Base-by-base conservation (phyloP, 139 green algal species). In the Chlorella sp. region DNA sequence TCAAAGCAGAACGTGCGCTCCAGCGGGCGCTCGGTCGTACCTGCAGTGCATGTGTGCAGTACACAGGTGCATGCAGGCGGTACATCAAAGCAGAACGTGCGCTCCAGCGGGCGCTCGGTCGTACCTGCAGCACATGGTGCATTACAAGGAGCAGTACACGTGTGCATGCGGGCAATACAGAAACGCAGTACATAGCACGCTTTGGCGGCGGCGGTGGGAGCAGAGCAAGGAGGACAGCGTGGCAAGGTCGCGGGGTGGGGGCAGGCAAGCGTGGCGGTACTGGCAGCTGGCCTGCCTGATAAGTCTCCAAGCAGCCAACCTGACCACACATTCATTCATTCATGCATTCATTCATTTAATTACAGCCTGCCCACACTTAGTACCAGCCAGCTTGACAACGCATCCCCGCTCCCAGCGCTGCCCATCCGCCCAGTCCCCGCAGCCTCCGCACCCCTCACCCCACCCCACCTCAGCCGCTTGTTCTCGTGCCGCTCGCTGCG, bases 101-200 rank as follows among this genome's bases (percentile, higher is more conserved):
- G 16, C 57, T 57, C 57, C 40, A 76, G 18, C 37, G 28, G 14
- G 12, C 64, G 34, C 32, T 88, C 68, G 60, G 40, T 88, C 34
- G 32, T 88, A 88, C 84, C 84, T 88, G 84, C 83, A 80, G 57
- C 57, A 16, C 39, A 83, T 24, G 71, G 60, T 71, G 30, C 80
- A 22, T 68, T 26, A 28, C 14, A 21, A 78, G 71, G 14, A 36
- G 15, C 30, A 78, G 71, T 16, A n/a, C n/a, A n/a, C n/a, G 68
- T 77, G 68, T 22, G 68, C 68, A 32, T n/a, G 68, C 26, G 68
- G 18, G 7, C 18, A 32, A 22, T 22, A 77, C 68, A 36, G 68
- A 16, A 77, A 22, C 68, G 71, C 71, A 78, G 64, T 71, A 14
- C 64, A 71, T 71, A 28, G 64, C 64, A 71, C 64, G 64, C 21